Evolutionary conservation across 306 rosid genomes (phyloP).

Genomic region (Begonia loranthoides): DNA sequence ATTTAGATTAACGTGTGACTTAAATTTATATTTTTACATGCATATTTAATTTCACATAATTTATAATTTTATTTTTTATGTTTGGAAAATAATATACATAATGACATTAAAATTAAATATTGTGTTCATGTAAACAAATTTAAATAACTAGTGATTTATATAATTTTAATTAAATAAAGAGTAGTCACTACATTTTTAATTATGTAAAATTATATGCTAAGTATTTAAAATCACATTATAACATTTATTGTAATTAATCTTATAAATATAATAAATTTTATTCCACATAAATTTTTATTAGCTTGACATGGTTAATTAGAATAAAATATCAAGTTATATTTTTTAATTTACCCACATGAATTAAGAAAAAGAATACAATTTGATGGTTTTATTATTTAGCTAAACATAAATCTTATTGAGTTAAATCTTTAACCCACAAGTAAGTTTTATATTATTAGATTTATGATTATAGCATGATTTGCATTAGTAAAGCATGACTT

Average conservation of each 20-base stretch:
- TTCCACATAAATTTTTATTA: constrained; percentile 1
- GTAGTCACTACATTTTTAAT: neutral
- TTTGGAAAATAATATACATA: too few species aligned
- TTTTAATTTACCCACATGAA: constrained; percentile 2
- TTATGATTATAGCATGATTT: constrained; percentile 2
- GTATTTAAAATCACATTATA: neutral
- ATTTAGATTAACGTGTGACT: too few species aligned
- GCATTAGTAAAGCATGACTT: constrained; percentile 4
- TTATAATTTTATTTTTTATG: too few species aligned
- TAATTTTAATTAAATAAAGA: neutral
- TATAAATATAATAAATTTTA: neutral
- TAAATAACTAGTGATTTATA: neutral
- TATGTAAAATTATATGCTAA: neutral
- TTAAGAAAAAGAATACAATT: constrained; percentile 1
- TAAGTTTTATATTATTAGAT: constrained; percentile 7
- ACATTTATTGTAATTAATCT: neutral
- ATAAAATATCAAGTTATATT: neutral
- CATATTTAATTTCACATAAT: too few species aligned
- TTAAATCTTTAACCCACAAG: constrained; percentile 2
- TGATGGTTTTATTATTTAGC: constrained; percentile 1
- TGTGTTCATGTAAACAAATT: too few species aligned
- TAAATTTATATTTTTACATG: too few species aligned
- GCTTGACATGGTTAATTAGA: constrained; percentile 2
- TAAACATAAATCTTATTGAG: neutral
- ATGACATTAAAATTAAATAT: too few species aligned